Base-by-base conservation (phyloP, 495 filamentous ascomycete species). In the Trichocladium antarcticum region DNA sequence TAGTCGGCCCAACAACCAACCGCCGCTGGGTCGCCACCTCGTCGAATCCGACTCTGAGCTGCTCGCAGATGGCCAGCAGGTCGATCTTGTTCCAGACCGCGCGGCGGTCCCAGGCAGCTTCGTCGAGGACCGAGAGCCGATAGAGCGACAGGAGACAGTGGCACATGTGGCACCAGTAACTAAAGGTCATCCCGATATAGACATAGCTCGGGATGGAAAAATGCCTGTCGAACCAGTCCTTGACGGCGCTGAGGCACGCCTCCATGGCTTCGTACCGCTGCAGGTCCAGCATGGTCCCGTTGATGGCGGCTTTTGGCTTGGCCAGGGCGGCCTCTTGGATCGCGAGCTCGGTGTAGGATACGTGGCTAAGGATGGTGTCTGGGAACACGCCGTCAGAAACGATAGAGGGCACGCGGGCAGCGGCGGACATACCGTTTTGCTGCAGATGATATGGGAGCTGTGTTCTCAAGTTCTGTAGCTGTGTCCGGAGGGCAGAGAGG, bases 281-380 rank as follows among this genome's bases (percentile, higher is more conserved):
- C 16, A 64, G 41, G 42, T 61, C 57, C n/a, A 62, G 56, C 31
- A 49, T 50, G 24, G 43, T 41, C 20, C 53, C 48, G 17, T 17
- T 35, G 0, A 43, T 27, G 0, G 43, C 10, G 1, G 37, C 20
- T 29, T 62, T 63, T 16, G 54, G 59, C 11, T 46, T 52, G 27
- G 32, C 12, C 1, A 73, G 47, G 16, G 65, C 62, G 21, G 65
- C 27, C 44, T 78, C 71, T 37, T 72, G 56, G 42, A 76, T 70
- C 5, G 57, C 55, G 5, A 74, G 55, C 24, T 75, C 71, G 1
- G 71, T 63, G 51, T 61, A 65, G 34, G 61, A 56, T 1, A 71
- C 54, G 38, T 68, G 55, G 29, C 64, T 48, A 19, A 66, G 56
- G 19, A 75, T 51, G 1, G 62, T 60, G 31, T 67, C 73, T 75